Evolutionary conservation across 2,329 filamentous ascomycete genomes (phyloP).

Genomic region (Penicillium occitanis): DNA sequence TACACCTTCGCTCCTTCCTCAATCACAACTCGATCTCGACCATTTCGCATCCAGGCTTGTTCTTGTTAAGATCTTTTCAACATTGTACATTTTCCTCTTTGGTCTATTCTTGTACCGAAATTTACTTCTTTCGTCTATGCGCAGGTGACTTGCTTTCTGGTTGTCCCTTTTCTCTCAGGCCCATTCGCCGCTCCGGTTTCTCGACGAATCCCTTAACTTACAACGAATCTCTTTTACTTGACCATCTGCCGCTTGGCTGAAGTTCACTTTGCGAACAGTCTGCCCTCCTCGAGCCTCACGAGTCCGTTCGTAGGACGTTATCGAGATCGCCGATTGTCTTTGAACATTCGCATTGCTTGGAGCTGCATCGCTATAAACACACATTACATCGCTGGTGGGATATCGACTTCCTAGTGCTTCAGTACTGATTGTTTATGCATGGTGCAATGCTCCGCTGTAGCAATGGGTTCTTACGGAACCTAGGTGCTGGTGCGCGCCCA

Average conservation of each 20-base stretch:
- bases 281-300: background rate
- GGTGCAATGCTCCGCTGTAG: slow-evolving; percentile 18
- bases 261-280: background rate
- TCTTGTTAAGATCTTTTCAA: background rate
- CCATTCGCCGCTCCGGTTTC: background rate
- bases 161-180: background rate
- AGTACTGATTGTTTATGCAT: background rate
- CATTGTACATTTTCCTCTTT: background rate
- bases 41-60: background rate
- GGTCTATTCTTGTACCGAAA: background rate
- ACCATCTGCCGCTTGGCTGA: background rate
- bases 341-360: background rate
- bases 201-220: background rate
- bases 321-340: background rate
- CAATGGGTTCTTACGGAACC: slow-evolving; percentile 16
- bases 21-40: background rate
- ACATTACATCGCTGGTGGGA: background rate
- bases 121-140: background rate
- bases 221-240: background rate
- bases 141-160: background rate
- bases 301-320: background rate
- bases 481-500: background rate
- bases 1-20: background rate
- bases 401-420: background rate
- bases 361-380: background rate